Base-by-base conservation (phyloP, 192 early-diverging fungal species). In the Helicostylum pulchrum region DNA sequence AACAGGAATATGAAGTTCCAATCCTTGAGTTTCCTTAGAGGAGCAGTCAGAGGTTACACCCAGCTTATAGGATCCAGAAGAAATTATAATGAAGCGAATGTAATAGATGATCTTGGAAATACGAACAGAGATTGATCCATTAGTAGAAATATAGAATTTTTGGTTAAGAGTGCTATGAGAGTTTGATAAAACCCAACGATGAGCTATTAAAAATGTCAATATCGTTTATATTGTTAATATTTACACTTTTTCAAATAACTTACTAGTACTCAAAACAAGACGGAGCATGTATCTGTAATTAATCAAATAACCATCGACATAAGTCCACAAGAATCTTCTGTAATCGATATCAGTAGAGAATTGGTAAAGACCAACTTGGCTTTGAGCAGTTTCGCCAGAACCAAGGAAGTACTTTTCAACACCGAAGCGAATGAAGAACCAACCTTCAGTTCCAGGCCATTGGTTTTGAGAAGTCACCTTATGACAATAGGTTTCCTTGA, bases 371-470 rank as follows among this genome's bases (percentile, higher is more conserved):
- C 68, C 59, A 26, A 70, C 42, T 53, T 64, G 42, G 20, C 43
- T 54, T 10, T 62, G 23, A 42, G 31, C 51, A 23, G 57, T 57
- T 19, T 70, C 68, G 34, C 61, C 68, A 30, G 68, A 53, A 50
- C 61, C 68, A 20, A 70, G 50, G 61, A 64, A 70, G n/a, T 55
- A 30, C 3, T 70, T 55, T 19, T 70, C 53, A 17, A 44, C 19
- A 44, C 68, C 68, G 30, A 47, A 70, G n/a, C 68, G 42, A 43
- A 70, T 70, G 26, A 64, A 57, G 61, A 70, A 70, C 68, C 68
- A 70, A 23, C 53, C 45, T 15, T 57, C 52, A 30, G 21, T 12
- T 15, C 53, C 43, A 26, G 64, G 64, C 64, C 64, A 66, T 26
- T 66, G 64, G 10, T 64, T 53, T 56, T 62, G 45, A n/a, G 21